Base-by-base conservation (phyloP, 768 basidiomycete genomes). In the Crassisporium funariophilum region DNA sequence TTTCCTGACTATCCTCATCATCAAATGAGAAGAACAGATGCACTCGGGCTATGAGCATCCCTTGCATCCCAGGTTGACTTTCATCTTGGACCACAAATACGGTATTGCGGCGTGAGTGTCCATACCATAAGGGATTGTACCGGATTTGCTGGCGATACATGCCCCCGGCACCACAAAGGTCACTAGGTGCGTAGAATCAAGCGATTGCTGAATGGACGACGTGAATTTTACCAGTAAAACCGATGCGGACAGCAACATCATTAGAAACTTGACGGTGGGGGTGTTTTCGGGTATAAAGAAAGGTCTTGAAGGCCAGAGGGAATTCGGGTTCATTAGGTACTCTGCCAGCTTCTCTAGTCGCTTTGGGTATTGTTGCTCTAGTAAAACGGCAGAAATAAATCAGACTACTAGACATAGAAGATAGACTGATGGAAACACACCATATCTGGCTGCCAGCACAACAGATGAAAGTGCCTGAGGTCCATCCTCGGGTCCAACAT, bases 1-100 rank as follows among this genome's bases (percentile, higher is more conserved):
- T 37, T 20, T 44, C 47, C 0, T 41, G 5, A 1, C 10, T 37
- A 8, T 44, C 34, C 1, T 35, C n/a, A 41, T 60, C 53, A 0
- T 24, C 41, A 41, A 69, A 68, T 0, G 64, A 67, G 39, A 70
- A 69, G 17, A 70, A 57, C 0, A 70, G 55, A 2, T 43, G 55
- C 5, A 23, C 50, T 1, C 55, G 61, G 2, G 50, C 65, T 29
- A 70, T 49, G 0, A 46, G 33, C 52, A 69, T 46, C 0, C 67
- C 68, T 0, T 31, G 4, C 59, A 70, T 65, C 2, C 65, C 58
- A 5, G 57, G 52, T n/a, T 42, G 8, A 1, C 46, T 33, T 0
- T 53, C 53, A 43, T 67, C 55, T 0, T 40, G 22, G 0, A 48
- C 62, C 27, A 69, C 59, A 45, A 70, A 62, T 0, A 64, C 63